Base-by-base conservation (phyloP, 1,139 yeast species). In the Saccharomycopsis crataegensis region DNA sequence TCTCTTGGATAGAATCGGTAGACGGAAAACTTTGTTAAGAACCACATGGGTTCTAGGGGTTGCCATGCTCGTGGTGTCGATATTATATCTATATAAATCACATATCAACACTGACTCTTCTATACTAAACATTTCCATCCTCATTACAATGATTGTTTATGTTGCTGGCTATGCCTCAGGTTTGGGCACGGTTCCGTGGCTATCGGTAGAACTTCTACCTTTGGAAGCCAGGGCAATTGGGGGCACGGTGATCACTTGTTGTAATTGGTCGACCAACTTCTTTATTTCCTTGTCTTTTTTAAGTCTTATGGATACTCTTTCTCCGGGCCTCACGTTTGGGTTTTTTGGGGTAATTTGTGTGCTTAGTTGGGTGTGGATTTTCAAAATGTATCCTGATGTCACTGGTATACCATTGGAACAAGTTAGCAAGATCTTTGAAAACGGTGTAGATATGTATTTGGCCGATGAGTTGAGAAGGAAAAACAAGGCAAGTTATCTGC, bases 1-100 rank as follows among this genome's bases (percentile, higher is more conserved):
- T 53, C 74, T 74, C 51, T 77, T 83, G 51, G 91, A 84, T 64
- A 66, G 66, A 43, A 71, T 82, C 33, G 91, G 91, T 8, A 74
- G 89, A 64, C 73, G 91, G 61, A 69, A 75, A 51, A 78, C 83
- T 62, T 71, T 84, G 48, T 67, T 83, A 43, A 65, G 71, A 51
- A 82, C 86, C 0, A 66, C 74, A 31, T 70, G 75, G 73, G 61
- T 75, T 3, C 72, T 75, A 75, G 65, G 71, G 0, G 49, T 69
- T 0, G 70, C 63, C 1, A 60, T 68, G 9, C 55, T 63, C 47
- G 52, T 64, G 12, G 59, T 64, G 1, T 52, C 60, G 1, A 43
- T 58, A 46, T 14, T 43, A 8, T 46, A 43, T 17, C 9, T 4
- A 6, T 17, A n/a, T 11, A 28, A 32, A n/a, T 17, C 45, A 31